Conservation (phyloP, 2,329 filamentous ascomycete species). For the Aspergillus thermomutatus region DNA sequence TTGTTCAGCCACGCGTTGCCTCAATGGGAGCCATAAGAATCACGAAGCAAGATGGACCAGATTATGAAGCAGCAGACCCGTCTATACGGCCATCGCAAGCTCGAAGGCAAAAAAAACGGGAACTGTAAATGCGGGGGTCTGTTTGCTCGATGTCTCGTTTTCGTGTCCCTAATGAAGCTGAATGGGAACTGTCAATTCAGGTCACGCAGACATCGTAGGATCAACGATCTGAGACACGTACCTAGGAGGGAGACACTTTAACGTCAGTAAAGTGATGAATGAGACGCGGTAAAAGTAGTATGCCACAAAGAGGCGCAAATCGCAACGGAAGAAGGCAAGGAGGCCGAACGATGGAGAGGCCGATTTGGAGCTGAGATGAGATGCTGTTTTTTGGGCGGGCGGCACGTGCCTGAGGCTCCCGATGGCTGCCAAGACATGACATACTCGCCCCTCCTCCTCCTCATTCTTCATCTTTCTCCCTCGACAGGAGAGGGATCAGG, state of each 20-base stretch:
- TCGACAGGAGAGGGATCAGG: constrained; percentile 17
- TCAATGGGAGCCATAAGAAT: constrained; percentile 41
- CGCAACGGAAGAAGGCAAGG: background rate
- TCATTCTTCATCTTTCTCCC: constrained; percentile 10
- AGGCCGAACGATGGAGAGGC: constrained; percentile 16
- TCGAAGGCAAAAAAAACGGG: constrained; percentile 13
- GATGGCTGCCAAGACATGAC: constrained; percentile 20
- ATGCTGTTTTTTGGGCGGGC: constrained; percentile 28
- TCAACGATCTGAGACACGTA: background rate
- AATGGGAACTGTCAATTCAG: constrained; percentile 1
- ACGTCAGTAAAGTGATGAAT: constrained; percentile 6
- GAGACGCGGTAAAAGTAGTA: constrained; percentile 11
- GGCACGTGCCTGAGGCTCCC: constrained; percentile 26
- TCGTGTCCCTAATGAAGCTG: background rate
- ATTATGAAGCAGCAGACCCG: constrained; percentile 17
- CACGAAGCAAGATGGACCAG: constrained; percentile 18
- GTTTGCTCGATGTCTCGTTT: background rate
- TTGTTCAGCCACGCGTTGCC: constrained; percentile 36
- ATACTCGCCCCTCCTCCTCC: constrained; percentile 18
- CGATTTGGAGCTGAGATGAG: constrained; percentile 22
- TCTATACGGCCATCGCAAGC: constrained; percentile 37
- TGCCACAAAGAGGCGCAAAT: background rate
- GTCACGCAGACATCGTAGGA: background rate
- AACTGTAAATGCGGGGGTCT: background rate
- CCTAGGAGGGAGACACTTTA: constrained; percentile 1